Conservation (phyloP, 2,329 filamentous ascomycete genomes). For the Ascochyta rabiei region DNA sequence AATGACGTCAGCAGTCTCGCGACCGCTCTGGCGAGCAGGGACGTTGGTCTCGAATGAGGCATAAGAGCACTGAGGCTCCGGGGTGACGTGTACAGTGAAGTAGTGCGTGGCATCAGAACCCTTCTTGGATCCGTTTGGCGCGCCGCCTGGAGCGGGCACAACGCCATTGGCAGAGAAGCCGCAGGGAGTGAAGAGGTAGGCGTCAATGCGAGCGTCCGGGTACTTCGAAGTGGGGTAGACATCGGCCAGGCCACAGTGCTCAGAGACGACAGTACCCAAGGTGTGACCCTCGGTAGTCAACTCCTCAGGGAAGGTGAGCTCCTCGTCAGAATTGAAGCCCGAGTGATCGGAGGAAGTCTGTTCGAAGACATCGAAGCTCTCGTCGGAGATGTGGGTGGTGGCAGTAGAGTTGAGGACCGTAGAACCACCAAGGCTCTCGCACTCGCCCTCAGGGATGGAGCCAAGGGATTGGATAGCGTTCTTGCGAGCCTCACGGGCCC, state of each 20-base stretch:
- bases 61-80: conserved; percentile 95
- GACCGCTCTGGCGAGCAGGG: conserved; percentile 83
- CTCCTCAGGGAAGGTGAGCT: conserved; percentile 69
- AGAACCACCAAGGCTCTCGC: conserved; percentile 44
- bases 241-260: conserved; percentile 84
- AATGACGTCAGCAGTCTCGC: conserved; percentile 87
- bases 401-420: conserved; percentile 49
- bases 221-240: conserved; percentile 88
- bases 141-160: conserved; percentile 71
- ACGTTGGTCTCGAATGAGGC: conserved; percentile 99
- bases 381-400: conserved; percentile 55
- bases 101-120: conserved; percentile 67
- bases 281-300: conserved; percentile 92
- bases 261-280: conserved; percentile 88
- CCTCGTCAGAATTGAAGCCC: conserved; percentile 63
- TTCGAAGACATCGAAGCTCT: conserved; percentile 79
- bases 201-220: conserved; percentile 90
- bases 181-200: conserved; percentile 95
- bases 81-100: conserved; percentile 98
- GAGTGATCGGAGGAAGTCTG: conserved; percentile 70
- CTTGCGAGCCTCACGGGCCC: conserved; percentile 68
- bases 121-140: conserved; percentile 53
- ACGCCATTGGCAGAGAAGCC: conserved; percentile 98
- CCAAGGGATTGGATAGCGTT: conserved; percentile 65
- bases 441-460: conserved; percentile 60